Evolutionary conservation across 169 alveolate genomes (phyloP).

Genomic region (Blepharisma undulans): DNA sequence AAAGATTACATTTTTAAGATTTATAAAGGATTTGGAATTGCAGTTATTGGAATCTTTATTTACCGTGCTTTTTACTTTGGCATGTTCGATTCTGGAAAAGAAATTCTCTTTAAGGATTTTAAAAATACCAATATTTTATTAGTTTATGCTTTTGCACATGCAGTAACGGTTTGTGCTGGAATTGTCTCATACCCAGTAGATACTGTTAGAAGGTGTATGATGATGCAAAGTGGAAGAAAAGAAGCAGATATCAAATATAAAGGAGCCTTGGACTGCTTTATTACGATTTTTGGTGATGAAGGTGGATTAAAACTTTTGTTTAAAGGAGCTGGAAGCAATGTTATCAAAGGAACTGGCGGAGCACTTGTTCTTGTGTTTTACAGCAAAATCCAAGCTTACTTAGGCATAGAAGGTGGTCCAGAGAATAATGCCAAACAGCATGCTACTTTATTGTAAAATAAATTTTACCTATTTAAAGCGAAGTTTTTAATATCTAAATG

Average conservation of each 20-base stretch:
- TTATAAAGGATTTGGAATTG: slow-evolving; percentile 62
- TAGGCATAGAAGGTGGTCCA: slow-evolving; percentile 26
- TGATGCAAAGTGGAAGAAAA: slow-evolving; percentile 55
- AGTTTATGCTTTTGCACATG: slow-evolving; percentile 58
- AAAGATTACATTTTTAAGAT: no score
- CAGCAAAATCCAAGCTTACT: slow-evolving; percentile 44
- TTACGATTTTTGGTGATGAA: slow-evolving; percentile 48
- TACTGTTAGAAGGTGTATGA: slow-evolving; percentile 73
- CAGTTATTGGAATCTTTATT: slow-evolving; percentile 57
- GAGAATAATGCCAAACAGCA: no score
- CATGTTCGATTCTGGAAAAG: slow-evolving; percentile 59
- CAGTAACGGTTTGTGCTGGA: slow-evolving; percentile 57
- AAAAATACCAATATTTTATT: slow-evolving; percentile 36
- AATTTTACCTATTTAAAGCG: no score
- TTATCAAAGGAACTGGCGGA: slow-evolving; percentile 66
- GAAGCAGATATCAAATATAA: slow-evolving; percentile 33
- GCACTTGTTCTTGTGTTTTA: slow-evolving; percentile 56
- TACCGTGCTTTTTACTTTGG: slow-evolving; percentile 71
- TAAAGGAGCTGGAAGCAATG: slow-evolving; percentile 64
- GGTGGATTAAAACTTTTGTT: slow-evolving; percentile 57
- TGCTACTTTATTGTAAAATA: no score
- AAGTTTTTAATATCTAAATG: no score
- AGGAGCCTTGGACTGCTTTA: slow-evolving; percentile 57
- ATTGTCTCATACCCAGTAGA: slow-evolving; percentile 75
- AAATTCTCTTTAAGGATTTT: slow-evolving; percentile 31